phyloP scores from a whole-genome alignment of 768 basidiomycete genomes.

The Agrocybe pediades region DNA sequence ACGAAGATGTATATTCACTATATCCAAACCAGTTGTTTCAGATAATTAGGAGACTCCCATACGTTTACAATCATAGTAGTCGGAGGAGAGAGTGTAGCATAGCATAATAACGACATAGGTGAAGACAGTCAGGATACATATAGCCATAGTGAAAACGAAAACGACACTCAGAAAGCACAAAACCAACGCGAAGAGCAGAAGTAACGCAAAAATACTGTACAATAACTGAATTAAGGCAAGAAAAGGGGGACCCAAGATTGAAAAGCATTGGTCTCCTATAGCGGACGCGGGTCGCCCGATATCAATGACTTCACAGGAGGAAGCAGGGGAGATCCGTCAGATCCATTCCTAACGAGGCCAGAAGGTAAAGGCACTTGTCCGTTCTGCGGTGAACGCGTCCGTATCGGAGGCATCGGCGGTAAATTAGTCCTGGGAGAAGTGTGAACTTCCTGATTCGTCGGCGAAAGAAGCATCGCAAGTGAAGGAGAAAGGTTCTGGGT shows the following conservation, averaged over 20 bases:
- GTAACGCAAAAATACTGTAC: not conserved
- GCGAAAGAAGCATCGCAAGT: slow-evolving; percentile 66
- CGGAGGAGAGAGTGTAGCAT: not conserved
- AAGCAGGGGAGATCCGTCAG: slow-evolving; percentile 22
- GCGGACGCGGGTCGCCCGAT: slow-evolving; percentile 17
- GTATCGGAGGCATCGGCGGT: not conserved
- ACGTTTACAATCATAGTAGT: not conserved
- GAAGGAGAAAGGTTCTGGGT: slow-evolving; percentile 61
- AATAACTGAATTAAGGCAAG: not conserved
- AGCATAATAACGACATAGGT: not conserved
- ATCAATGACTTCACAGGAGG: slow-evolving; percentile 26
- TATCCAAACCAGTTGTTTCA: no score
- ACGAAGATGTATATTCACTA: no score
- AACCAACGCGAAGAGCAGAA: not conserved
- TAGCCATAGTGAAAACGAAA: not conserved
- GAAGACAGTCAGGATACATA: not conserved
- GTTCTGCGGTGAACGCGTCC: slow-evolving; percentile 12
- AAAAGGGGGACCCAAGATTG: not conserved
- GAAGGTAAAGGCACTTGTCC: slow-evolving; percentile 31
- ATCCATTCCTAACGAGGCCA: slow-evolving; percentile 17
- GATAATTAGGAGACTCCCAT: no score
- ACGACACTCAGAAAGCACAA: not conserved
- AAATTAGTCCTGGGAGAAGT: slow-evolving; percentile 28
- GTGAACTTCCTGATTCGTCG: slow-evolving; percentile 42
- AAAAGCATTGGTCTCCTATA: no score